A percentile compares a stretch with the other conserved stretches of the same genome.
Evolutionary conservation across 805 yeast species (phyloP).

Genomic region (Priceomyces fermenticarens): DNA sequence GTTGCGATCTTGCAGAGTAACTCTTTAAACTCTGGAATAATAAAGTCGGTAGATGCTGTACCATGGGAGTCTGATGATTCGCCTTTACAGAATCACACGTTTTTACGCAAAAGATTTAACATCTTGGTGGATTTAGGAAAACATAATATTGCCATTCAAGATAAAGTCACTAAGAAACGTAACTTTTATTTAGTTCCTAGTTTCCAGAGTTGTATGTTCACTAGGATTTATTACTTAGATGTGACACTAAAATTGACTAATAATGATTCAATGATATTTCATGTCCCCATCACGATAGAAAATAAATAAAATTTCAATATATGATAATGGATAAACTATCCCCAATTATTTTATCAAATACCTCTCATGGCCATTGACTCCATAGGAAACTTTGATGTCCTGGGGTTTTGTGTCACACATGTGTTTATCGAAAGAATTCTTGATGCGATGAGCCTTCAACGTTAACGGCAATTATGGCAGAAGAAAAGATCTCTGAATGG

Average conservation of each 20-base stretch:
- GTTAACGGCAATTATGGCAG: conserved; percentile 6
- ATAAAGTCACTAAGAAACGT: conserved; percentile 11
- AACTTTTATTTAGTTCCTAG: conserved; percentile 35
- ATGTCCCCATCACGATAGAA: conserved; percentile 35
- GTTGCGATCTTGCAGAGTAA: conserved; percentile 11
- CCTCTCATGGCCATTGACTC: background rate
- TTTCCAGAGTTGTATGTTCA: conserved; percentile 35
- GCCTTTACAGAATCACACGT: conserved; percentile 11
- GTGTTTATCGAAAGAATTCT: background rate
- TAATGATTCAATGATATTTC: conserved; percentile 28
- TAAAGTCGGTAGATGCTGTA: conserved; percentile 19
- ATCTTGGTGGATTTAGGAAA: conserved; percentile 25
- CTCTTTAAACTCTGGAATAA: conserved; percentile 17
- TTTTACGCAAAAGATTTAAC: conserved; percentile 28
- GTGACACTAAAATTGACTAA: conserved; percentile 25
- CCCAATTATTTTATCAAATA: too few species aligned
- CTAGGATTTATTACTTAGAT: conserved; percentile 35
- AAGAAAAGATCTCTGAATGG: conserved; percentile 37
- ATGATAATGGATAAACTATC: too few species aligned
- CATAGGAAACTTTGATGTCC: background rate
- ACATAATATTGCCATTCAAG: conserved; percentile 27
- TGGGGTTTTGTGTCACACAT: background rate
- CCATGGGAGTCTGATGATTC: conserved; percentile 26
- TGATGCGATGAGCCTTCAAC: background rate
- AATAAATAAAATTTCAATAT: background rate